These are phyloP conservation scores for Phytophthora pinifolia DNA, from an alignment of 352 stramenopile species.

Conservation along the genomic window DNA sequence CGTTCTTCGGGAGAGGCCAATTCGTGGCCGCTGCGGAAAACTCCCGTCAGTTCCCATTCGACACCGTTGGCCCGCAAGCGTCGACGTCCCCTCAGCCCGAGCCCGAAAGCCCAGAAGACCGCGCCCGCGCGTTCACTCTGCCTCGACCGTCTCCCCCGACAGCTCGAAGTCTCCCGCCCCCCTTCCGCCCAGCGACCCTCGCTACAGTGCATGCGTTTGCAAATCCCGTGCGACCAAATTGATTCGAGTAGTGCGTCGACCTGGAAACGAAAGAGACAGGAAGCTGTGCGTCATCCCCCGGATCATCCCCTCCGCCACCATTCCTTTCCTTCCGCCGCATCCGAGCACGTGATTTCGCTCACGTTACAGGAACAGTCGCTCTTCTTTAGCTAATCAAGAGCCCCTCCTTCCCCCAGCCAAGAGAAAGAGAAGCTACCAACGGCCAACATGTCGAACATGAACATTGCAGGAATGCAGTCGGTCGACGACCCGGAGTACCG, in stretches of 20 bases:
- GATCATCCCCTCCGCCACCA: conserved; percentile 39
- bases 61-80: conserved; percentile 40
- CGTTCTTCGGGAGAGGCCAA: conserved; percentile 2
- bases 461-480: conserved; percentile 87
- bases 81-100: conserved; percentile 7
- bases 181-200: conserved; percentile 21
- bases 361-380: conserved; percentile 36
- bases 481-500: conserved; percentile 96
- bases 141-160: conserved; percentile 7
- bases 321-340: conserved; percentile 22
- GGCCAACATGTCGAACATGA: conserved; percentile 84
- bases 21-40: not conserved
- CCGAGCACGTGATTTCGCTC: conserved; percentile 35
- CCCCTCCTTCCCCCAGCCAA: not conserved
- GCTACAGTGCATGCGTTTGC: conserved; percentile 88
- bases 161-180: conserved; percentile 12
- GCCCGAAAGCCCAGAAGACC: conserved; percentile 1
- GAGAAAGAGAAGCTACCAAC: conserved; percentile 1
- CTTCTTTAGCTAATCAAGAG: conserved; percentile 38
- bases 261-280: conserved; percentile 81
- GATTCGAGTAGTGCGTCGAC: conserved; percentile 70
- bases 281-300: conserved; percentile 39
- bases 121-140: conserved; percentile 3
- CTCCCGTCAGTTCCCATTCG: conserved; percentile 30
- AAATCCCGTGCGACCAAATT: conserved; percentile 73